Evolutionary conservation across 768 basidiomycete species (phyloP), one percentile per base, ranked within the genome.

Genomic region (Lyophyllum atratum): DNA sequence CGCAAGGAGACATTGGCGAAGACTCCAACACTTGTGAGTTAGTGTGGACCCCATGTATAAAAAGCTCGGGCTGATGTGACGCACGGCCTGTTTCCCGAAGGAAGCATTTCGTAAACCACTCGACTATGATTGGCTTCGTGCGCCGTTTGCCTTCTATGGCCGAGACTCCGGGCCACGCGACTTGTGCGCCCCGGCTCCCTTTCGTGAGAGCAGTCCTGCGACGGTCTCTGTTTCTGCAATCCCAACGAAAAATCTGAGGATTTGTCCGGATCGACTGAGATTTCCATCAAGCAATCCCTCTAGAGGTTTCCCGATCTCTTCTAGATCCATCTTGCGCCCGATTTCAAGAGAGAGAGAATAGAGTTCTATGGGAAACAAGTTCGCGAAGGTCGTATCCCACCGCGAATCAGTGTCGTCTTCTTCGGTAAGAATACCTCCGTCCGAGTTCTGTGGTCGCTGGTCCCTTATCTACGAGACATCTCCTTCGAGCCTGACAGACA

Each of bases 161-260:
- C 17, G 28, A 21, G 47, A 10, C 28, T 48, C 22, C 24, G 43
- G 43, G 11, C 7, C 29, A 51, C 44, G 34, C 28, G 25, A 42
- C n/a, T 28, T 17, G 39, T 9, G 42, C n/a, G 56, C 52, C 51
- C 21, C 44, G 52, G 49, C 25, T 46, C 7, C 19, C 54, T 48
- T 11, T 14, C 42, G 48, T 50, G 47, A 40, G 55, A 49, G 45
- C 17, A 53, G 49, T 53, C 59, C 28, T 46, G 22, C 40, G 25
- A 14, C 11, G 15, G 19, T 40, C 17, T 26, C 19, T 0, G 43
- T 43, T 51, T 54, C 51, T 45, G 14, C 26, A 19, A 46, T 39
- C 19, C 12, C 42, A 21, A 17, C 15, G 24, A 12, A 43, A 43
- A 56, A 34, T 31, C 52, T n/a, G 52, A 31, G 44, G 43, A 43